phyloP scores from a whole-genome alignment of 1,139 yeast species.

The Geotrichum candidum region DNA sequence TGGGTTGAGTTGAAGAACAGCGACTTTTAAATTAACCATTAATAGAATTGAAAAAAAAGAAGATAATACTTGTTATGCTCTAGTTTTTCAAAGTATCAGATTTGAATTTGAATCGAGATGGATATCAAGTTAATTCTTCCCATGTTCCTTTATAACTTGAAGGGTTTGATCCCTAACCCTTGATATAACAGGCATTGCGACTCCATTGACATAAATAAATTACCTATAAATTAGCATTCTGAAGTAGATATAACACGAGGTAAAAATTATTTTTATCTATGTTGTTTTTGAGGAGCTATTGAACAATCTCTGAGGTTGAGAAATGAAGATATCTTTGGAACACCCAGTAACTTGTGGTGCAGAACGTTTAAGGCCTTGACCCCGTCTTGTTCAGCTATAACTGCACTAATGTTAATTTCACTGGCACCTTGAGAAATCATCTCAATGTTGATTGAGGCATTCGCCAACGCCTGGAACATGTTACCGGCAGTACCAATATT shows the following conservation, averaged over 20 bases:
- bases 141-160: background rate
- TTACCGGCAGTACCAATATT: slow-evolving; percentile 95
- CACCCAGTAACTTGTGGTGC: slow-evolving; percentile 61
- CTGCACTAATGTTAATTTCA: slow-evolving; percentile 94
- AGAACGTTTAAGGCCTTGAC: slow-evolving; percentile 79
- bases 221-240: background rate
- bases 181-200: background rate
- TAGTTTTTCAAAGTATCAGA: background rate
- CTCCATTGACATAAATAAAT: too few species aligned
- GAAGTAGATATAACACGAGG: background rate
- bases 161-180: background rate
- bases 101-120: background rate
- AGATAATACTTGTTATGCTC: background rate
- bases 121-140: background rate
- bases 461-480: slow-evolving; percentile 92
- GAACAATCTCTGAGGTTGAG: background rate
- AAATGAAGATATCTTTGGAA: slow-evolving; percentile 11
- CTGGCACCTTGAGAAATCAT: slow-evolving; percentile 98
- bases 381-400: slow-evolving; percentile 76
- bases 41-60: background rate
- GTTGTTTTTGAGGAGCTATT: background rate
- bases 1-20: slow-evolving; percentile 66
- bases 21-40: slow-evolving; percentile 44
- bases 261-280: too few species aligned
- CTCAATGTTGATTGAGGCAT: slow-evolving; percentile 86